phyloP scores from a whole-genome alignment of 2,329 filamentous ascomycete genomes.

The Geosmithia putterillii region DNA sequence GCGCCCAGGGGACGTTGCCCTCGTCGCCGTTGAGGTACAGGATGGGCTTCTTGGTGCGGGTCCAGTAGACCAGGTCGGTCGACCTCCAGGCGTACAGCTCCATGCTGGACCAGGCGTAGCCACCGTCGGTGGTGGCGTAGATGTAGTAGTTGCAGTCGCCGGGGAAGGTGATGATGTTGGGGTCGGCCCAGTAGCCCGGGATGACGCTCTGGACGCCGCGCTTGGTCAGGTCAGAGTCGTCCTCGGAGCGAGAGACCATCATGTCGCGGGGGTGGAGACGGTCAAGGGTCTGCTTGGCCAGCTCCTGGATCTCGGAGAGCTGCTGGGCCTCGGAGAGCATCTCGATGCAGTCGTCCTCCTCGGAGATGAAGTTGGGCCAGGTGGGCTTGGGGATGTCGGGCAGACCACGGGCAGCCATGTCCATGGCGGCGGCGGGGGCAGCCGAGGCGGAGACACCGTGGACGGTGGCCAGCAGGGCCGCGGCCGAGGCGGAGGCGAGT shows the following conservation, averaged over 20 bases:
- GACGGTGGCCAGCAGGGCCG: background rate
- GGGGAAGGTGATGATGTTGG: constrained; percentile 29
- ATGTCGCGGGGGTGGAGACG: background rate
- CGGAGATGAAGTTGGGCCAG: background rate
- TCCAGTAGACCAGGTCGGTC: constrained; percentile 27
- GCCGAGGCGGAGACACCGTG: background rate
- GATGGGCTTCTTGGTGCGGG: constrained; percentile 24
- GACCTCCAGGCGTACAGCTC: constrained; percentile 36
- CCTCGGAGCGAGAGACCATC: background rate
- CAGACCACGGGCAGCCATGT: no score
- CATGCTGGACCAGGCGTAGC: constrained; percentile 28
- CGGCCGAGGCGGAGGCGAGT: background rate
- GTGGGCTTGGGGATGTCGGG: background rate
- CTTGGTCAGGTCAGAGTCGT: background rate
- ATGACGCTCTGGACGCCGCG: constrained; percentile 10
- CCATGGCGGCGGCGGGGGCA: no score
- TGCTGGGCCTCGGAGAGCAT: background rate
- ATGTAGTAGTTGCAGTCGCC: constrained; percentile 30
- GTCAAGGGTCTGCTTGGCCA: background rate
- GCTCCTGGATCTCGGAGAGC: background rate
- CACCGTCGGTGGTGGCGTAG: constrained; percentile 33
- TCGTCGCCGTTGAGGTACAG: constrained; percentile 29
- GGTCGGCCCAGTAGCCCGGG: constrained; percentile 28
- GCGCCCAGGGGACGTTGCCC: constrained; percentile 50
- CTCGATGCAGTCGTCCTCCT: background rate